Conservation (phyloP, 2,329 filamentous ascomycete genomes). For the Pezicula radicicola region DNA sequence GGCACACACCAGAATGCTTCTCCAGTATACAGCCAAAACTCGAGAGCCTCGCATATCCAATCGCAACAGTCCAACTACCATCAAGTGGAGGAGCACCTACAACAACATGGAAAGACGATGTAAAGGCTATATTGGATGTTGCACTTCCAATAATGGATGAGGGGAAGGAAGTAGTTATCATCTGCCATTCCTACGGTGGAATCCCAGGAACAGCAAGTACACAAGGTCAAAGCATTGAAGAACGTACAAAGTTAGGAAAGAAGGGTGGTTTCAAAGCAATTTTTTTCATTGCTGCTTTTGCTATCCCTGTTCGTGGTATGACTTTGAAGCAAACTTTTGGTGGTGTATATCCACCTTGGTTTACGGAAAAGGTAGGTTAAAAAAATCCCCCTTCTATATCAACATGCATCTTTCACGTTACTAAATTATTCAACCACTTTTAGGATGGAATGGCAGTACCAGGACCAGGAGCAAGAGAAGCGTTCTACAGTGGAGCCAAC, state of each 20-base stretch:
- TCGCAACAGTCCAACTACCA: conserved; percentile 1
- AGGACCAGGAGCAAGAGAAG: background rate
- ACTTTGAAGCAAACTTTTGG: background rate
- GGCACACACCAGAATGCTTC: conserved; percentile 6
- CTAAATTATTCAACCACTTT: background rate
- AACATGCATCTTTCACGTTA: too few relatives aligned
- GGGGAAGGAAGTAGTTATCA: conserved; percentile 30
- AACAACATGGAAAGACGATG: conserved; percentile 5
- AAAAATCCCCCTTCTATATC: background rate
- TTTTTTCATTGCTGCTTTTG: conserved; percentile 8
- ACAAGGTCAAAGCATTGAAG: conserved; percentile 29
- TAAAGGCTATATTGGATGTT: conserved; percentile 4
- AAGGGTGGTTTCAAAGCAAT: conserved; percentile 28
- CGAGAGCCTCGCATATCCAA: conserved; percentile 5
- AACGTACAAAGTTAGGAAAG: conserved; percentile 30
- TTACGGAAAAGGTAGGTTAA: background rate
- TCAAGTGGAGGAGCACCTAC: background rate
- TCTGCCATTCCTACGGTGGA: conserved; percentile 35
- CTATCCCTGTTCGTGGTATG: background rate
- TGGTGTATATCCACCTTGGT: background rate
- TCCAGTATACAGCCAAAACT: conserved; percentile 2
- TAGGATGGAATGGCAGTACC: background rate
- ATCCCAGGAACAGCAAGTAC: conserved; percentile 29
- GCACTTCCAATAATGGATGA: conserved; percentile 3
- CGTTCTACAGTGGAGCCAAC: background rate